Conservation (phyloP, 2,329 filamentous ascomycete genomes). For the Trichoderma brevicompactum region DNA sequence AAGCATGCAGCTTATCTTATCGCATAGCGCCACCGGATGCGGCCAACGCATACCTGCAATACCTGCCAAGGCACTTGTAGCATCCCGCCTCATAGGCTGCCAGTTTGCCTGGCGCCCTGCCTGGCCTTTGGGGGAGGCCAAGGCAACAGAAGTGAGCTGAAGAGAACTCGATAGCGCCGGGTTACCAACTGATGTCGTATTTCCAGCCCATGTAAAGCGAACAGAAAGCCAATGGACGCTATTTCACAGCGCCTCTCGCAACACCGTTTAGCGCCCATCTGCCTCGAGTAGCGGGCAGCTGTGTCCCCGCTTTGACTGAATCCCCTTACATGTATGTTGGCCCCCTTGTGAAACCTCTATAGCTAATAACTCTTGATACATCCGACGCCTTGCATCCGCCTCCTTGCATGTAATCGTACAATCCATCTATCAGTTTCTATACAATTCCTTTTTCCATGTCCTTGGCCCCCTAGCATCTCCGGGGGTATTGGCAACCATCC, state of each 20-base stretch:
- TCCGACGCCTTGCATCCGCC: slow-evolving; percentile 16
- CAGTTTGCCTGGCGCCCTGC: too few relatives aligned
- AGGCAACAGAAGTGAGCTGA: slow-evolving; percentile 13
- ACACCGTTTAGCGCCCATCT: slow-evolving; percentile 8
- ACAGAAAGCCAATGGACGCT: too few relatives aligned
- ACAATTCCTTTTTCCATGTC: slow-evolving; percentile 2
- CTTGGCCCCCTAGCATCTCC: not conserved
- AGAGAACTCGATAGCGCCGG: not conserved
- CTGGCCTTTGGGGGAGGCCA: not conserved
- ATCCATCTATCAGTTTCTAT: slow-evolving; percentile 25
- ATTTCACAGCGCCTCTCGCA: too few relatives aligned
- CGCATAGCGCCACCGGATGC: not conserved
- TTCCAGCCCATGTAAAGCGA: too few relatives aligned
- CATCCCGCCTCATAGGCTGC: slow-evolving; percentile 5
- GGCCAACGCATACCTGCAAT: too few relatives aligned
- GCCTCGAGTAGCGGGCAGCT: not conserved
- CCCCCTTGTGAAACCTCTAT: slow-evolving; percentile 21
- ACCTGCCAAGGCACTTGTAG: not conserved
- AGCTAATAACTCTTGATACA: not conserved
- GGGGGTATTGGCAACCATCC: too few relatives aligned
- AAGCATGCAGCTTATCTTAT: not conserved
- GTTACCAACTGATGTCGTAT: not conserved
- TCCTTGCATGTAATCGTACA: slow-evolving; percentile 23
- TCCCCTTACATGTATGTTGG: slow-evolving; percentile 6
- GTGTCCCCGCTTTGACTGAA: slow-evolving; percentile 4